These are phyloP conservation scores for Paramecium bursaria DNA, from an alignment of 73 alveolate species.

Conservation along the genomic window DNA sequence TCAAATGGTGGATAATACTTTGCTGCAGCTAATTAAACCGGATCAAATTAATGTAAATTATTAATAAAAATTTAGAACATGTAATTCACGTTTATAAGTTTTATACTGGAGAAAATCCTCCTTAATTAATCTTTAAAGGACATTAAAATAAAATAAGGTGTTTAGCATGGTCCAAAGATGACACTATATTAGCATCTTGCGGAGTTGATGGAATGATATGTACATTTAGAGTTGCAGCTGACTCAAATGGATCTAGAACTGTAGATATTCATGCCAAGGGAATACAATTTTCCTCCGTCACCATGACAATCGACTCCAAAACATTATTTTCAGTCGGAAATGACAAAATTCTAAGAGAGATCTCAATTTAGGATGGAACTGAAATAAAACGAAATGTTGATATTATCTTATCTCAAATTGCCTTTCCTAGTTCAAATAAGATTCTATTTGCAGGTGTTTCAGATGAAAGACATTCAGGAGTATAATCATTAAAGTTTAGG, in stretches of 20 bases:
- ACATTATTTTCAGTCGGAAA: constrained; percentile 82
- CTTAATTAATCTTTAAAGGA: constrained; percentile 72
- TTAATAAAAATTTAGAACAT: too few relatives aligned
- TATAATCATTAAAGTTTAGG: neutral
- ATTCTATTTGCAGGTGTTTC: constrained; percentile 91
- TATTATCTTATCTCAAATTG: constrained; percentile 82
- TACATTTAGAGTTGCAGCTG: constrained; percentile 81
- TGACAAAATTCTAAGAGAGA: constrained; percentile 76
- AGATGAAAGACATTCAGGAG: constrained; percentile 84
- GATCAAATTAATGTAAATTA: constrained; percentile 32
- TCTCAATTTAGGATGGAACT: constrained; percentile 34
- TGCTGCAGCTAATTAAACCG: constrained; percentile 90
- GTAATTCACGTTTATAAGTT: constrained; percentile 83
- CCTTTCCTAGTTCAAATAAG: constrained; percentile 87
- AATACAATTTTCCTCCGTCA: constrained; percentile 72
- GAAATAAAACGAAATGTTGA: constrained; percentile 78
- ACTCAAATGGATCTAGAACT: constrained; percentile 69
- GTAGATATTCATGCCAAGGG: constrained; percentile 79
- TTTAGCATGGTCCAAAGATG: constrained; percentile 95
- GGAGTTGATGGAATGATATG: constrained; percentile 94
- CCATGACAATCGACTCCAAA: constrained; percentile 64
- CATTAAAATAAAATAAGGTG: constrained; percentile 89
- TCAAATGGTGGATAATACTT: constrained; percentile 97
- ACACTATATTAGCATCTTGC: constrained; percentile 88
- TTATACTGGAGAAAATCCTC: constrained; percentile 88